phyloP scores from a whole-genome alignment of 352 stramenopile genomes.

The Phytophthora litchii region DNA sequence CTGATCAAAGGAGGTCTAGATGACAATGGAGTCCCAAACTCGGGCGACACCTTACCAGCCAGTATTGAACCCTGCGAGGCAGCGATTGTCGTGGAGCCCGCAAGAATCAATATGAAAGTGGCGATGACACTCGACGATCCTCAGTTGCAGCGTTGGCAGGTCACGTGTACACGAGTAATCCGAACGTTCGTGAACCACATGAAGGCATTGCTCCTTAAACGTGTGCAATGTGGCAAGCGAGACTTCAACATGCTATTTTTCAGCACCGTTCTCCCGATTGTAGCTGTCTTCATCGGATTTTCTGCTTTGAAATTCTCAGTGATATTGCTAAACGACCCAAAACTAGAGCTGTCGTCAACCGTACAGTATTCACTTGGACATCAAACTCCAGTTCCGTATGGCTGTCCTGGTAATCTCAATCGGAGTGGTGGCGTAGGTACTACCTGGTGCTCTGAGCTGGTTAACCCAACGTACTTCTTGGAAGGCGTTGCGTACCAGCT shows the following conservation, averaged over 20 bases:
- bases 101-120: constrained; percentile 11
- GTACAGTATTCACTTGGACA: constrained; percentile 40
- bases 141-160: not conserved
- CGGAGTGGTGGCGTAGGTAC: constrained; percentile 21
- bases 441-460: constrained; percentile 26
- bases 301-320: constrained; percentile 59
- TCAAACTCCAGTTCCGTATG: constrained; percentile 51
- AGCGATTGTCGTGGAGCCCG: constrained; percentile 9
- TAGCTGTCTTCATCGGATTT: constrained; percentile 72
- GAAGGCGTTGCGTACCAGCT: constrained; percentile 39
- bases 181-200: constrained; percentile 45
- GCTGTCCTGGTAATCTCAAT: constrained; percentile 39
- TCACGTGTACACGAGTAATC: not conserved
- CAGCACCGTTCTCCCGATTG: constrained; percentile 69
- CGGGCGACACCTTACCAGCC: not conserved
- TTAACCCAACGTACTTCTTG: constrained; percentile 17
- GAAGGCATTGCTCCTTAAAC: constrained; percentile 63
- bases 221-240: constrained; percentile 52
- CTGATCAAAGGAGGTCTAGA: not conserved
- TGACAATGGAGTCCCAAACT: not conserved
- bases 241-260: constrained; percentile 79
- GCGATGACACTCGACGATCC: not conserved
- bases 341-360: constrained; percentile 38
- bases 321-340: constrained; percentile 57
- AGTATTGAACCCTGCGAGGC: constrained; percentile 1